Percentiles rank a stretch among this genome's conserved stretches.
These are phyloP conservation scores for Cerrena zonata DNA, from an alignment of 1,284 basidiomycete species.

Conservation along the genomic window DNA sequence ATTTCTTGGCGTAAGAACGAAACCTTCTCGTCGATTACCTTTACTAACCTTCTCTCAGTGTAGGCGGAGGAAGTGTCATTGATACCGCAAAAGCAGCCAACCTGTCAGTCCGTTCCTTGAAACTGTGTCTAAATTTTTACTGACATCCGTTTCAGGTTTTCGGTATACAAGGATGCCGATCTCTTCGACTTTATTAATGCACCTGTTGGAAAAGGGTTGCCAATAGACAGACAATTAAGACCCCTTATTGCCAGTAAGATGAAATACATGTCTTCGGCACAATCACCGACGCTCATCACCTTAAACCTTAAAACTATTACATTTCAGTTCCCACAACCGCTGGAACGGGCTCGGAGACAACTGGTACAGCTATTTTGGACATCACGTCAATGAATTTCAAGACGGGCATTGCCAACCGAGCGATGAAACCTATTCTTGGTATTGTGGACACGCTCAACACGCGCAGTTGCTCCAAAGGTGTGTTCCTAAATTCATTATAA, in stretches of 20 bases:
- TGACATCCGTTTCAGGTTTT: constrained; percentile 45
- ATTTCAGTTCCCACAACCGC: constrained; percentile 83
- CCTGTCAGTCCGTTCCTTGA: constrained; percentile 47
- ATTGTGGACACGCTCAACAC: constrained; percentile 75
- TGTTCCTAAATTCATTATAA: constrained; percentile 13
- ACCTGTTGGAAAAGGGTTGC: constrained; percentile 87
- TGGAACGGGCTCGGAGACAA: constrained; percentile 96
- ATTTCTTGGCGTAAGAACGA: constrained; percentile 78
- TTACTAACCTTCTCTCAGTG: constrained; percentile 39
- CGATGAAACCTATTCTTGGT: constrained; percentile 85
- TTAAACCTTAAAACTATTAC: not conserved
- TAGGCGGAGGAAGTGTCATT: constrained; percentile 93
- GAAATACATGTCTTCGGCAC: not conserved
- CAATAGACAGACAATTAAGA: constrained; percentile 69
- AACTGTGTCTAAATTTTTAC: not conserved
- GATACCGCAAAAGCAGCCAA: constrained; percentile 93
- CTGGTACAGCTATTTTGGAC: constrained; percentile 95
- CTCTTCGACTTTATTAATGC: constrained; percentile 96
- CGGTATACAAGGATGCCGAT: constrained; percentile 86
- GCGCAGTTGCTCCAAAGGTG: constrained; percentile 45
- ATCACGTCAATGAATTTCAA: constrained; percentile 88
- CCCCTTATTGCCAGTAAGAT: constrained; percentile 77
- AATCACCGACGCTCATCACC: constrained; percentile 4
- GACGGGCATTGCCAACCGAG: constrained; percentile 90
- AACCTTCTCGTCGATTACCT: not conserved